Evolutionary conservation across 2,329 filamentous ascomycete species (phyloP).

Genomic region (Thelonectria olida): DNA sequence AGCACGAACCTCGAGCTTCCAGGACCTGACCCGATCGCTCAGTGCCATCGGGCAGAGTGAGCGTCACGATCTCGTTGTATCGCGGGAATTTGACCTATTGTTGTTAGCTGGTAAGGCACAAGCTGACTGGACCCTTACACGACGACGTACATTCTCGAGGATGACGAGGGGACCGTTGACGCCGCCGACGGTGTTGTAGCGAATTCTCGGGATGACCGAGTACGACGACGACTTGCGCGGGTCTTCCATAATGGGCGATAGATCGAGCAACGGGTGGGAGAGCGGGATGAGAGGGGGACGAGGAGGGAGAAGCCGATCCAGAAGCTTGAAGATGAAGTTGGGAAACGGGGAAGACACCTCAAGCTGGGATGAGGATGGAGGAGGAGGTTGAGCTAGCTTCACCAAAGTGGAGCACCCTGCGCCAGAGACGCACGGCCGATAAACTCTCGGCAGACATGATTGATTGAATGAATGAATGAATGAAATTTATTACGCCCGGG

Average conservation of each 20-base stretch:
- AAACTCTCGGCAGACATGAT: too few relatives aligned
- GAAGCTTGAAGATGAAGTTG: slow-evolving; percentile 20
- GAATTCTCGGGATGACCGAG: slow-evolving; percentile 70
- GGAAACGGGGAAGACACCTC: slow-evolving; percentile 39
- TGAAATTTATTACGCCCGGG: too few relatives aligned
- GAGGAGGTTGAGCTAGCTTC: slow-evolving; percentile 53
- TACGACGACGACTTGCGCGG: slow-evolving; percentile 68
- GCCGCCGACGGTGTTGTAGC: slow-evolving; percentile 98
- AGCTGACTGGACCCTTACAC: background rate
- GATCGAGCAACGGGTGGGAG: slow-evolving; percentile 22
- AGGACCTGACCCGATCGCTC: slow-evolving; percentile 94
- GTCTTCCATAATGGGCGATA: slow-evolving; percentile 56
- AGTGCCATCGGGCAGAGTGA: slow-evolving; percentile 95
- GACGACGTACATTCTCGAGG: slow-evolving; percentile 84
- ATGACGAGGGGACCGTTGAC: slow-evolving; percentile 98
- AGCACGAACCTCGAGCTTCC: slow-evolving; percentile 98
- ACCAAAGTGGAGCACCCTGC: slow-evolving; percentile 46
- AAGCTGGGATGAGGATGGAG: slow-evolving; percentile 48
- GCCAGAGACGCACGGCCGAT: slow-evolving; percentile 41
- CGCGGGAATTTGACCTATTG: slow-evolving; percentile 92
- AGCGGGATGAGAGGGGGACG: too few relatives aligned
- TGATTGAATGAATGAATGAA: too few relatives aligned
- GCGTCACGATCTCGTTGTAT: slow-evolving; percentile 97
- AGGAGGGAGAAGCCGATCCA: too few relatives aligned
- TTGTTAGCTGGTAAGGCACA: slow-evolving; percentile 28